Evolutionary conservation across 495 filamentous ascomycete species (phyloP).

Genomic region (Bacidia gigantensis): DNA sequence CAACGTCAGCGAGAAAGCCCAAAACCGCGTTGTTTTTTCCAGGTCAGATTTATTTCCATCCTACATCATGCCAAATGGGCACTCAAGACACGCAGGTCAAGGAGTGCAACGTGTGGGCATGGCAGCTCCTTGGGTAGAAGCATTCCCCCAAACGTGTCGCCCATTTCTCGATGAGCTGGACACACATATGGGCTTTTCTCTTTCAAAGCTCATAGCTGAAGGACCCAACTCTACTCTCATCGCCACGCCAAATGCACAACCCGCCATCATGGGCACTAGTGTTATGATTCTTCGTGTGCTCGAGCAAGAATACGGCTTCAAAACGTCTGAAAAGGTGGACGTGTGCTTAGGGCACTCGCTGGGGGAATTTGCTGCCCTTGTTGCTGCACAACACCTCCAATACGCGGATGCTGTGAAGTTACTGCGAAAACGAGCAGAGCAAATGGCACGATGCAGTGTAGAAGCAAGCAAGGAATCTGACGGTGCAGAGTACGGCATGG

Average conservation of each 20-base stretch:
- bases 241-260: constrained; percentile 77
- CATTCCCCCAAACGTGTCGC: constrained; percentile 61
- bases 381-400: constrained; percentile 61
- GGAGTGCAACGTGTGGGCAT: constrained; percentile 93
- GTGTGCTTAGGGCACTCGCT: constrained; percentile 83
- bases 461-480: constrained; percentile 46
- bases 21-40: constrained; percentile 78
- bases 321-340: constrained; percentile 51
- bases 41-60: constrained; percentile 34
- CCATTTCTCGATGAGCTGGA: constrained; percentile 77
- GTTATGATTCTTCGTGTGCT: constrained; percentile 82
- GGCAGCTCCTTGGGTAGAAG: constrained; percentile 67
- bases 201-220: constrained; percentile 65
- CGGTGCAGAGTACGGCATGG: constrained; percentile 77
- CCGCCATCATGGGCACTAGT: constrained; percentile 89
- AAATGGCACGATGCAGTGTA: constrained; percentile 66
- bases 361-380: constrained; percentile 89
- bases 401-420: constrained; percentile 67
- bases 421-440: constrained; percentile 65
- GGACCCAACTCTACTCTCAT: constrained; percentile 66
- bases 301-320: constrained; percentile 71
- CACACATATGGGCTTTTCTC: constrained; percentile 45
- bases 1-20: constrained; percentile 24
- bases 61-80: neutral
- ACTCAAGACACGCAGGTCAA: constrained; percentile 46